phyloP scores from a whole-genome alignment of 2,329 filamentous ascomycete genomes.

The Fusarium secorum region DNA sequence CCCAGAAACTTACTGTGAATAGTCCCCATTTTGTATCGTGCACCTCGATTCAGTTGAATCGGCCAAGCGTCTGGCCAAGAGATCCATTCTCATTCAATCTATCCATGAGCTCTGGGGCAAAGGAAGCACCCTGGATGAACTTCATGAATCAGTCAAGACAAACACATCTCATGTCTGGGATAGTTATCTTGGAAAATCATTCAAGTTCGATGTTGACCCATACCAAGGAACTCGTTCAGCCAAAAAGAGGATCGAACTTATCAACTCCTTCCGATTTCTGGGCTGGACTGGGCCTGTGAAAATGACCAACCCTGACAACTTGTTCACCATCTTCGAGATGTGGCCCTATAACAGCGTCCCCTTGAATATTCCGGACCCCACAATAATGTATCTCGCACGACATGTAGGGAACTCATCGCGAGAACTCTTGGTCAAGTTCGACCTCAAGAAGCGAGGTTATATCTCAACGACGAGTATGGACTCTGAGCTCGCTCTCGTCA shows the following conservation, averaged over 20 bases:
- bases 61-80: constrained; percentile 72
- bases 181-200: constrained; percentile 69
- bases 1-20: constrained; percentile 30
- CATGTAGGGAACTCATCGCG: constrained; percentile 72
- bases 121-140: constrained; percentile 69
- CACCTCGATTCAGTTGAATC: constrained; percentile 69
- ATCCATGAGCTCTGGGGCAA: constrained; percentile 91
- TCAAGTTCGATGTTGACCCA: constrained; percentile 86
- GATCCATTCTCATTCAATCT: constrained; percentile 81
- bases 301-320: constrained; percentile 75
- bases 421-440: constrained; percentile 74
- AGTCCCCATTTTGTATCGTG: constrained; percentile 90
- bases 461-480: constrained; percentile 99
- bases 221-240: constrained; percentile 76
- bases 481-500: constrained; percentile 87
- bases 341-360: constrained; percentile 67
- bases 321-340: constrained; percentile 85
- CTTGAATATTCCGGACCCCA: constrained; percentile 60
- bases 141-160: constrained; percentile 71
- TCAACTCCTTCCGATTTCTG: constrained; percentile 83
- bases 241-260: constrained; percentile 72
- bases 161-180: constrained; percentile 72
- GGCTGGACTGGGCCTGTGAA: constrained; percentile 79
- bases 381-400: constrained; percentile 74
- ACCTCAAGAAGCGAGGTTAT: constrained; percentile 91